Base-by-base conservation (phyloP, 2,329 filamentous ascomycete species). In the Xylaria sp. region DNA sequence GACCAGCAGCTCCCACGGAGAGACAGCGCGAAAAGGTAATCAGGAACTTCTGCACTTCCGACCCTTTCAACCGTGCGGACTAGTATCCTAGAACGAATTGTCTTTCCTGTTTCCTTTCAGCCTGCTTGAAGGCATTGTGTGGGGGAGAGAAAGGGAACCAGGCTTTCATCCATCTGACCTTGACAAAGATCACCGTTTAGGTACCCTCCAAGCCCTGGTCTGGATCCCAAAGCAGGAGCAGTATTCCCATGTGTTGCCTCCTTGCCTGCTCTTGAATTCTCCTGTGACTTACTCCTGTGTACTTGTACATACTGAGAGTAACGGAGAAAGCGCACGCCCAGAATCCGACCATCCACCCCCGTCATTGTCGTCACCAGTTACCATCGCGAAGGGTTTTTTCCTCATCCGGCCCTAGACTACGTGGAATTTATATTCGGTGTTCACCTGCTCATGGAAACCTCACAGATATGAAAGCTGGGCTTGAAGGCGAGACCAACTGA, bases 171-270 rank as follows among this genome's bases (percentile, higher is more conserved):
- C 19, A 55, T 19, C 51, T 47, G 16, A 55, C 13, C 46, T 49
- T 59, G 30, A 61, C 59, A 59, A 59, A 52, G 55, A 52, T 18
- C 54, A 39, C n/a, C 13, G 42, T 46, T 42, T 46, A 46, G 42
- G 42, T 46, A 6, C 10, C 46, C 23, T 44, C 16, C 44, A 23
- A 54, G 50, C 18, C 55, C 55, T 57, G 55, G 50, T 37, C 4
- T 51, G 49, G 47, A 16, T 30, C 55, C 59, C 48, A 52, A 56
- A 39, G n/a, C 23, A 34, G 34, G 47, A 59, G 47, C 47, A 30
- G 51, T 61, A 35, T 46, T 30, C 35, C 18, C n/a, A 44, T 19
- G 11, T 48, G 34, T 47, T 9, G 39, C 34, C 46, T 18, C 16
- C 44, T 37, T 42, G n/a, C 39, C 39, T 44, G 18, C 34, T 54